Percentiles rank a stretch among this genome's conserved stretches.
Conservation (phyloP, 164 flowering plant species). For the Vitis amurensis region DNA sequence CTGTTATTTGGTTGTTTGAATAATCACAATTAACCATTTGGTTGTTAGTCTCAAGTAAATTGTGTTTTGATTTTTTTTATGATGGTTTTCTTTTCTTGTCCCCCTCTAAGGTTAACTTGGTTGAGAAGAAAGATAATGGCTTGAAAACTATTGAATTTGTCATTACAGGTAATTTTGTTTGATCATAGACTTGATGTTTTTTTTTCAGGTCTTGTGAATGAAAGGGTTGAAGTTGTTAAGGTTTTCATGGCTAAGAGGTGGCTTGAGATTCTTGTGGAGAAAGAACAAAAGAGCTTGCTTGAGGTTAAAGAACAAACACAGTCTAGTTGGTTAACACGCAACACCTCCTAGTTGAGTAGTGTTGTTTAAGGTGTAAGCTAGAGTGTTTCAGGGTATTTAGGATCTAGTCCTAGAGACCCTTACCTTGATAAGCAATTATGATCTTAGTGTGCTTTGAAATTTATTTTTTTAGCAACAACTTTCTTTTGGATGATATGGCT, state of each 20-base stretch:
- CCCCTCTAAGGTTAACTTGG: conserved; percentile 3
- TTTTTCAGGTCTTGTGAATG: background rate
- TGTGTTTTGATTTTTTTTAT: too few species aligned
- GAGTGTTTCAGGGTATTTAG: conserved; percentile 46
- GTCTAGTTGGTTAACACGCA: conserved; percentile 69
- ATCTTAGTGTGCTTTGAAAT: conserved; percentile 9
- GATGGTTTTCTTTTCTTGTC: too few species aligned
- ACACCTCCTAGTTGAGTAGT: conserved; percentile 71
- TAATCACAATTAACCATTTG: too few species aligned
- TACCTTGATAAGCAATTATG: conserved; percentile 73
- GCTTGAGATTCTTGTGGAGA: background rate
- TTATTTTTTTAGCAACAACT: background rate
- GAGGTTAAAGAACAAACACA: conserved; percentile 16
- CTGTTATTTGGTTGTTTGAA: too few species aligned
- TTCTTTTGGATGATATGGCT: background rate
- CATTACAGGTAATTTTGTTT: background rate
- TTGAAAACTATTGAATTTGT: conserved; percentile 19
- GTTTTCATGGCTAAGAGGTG: background rate
- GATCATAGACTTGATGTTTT: background rate
- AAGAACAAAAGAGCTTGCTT: background rate
- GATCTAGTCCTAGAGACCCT: conserved; percentile 50
- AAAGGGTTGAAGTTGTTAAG: background rate
- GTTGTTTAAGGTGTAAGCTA: conserved; percentile 45
- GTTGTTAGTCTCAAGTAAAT: too few species aligned
- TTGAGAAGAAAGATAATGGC: conserved; percentile 65